Conservation (phyloP, 768 basidiomycete genomes). For the Pleurotus tuoliensis region DNA sequence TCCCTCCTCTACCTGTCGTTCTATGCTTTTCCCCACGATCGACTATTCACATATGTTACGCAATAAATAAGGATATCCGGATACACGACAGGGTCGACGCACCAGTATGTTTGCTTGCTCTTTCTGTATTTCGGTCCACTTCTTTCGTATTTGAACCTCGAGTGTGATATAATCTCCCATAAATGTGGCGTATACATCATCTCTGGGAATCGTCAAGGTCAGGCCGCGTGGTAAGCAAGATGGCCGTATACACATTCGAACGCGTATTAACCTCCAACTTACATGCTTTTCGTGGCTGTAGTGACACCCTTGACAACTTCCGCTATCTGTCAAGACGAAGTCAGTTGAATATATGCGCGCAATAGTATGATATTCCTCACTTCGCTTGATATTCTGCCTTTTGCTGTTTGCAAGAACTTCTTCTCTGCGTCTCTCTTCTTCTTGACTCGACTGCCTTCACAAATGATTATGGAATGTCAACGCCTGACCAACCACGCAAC, state of each 20-base stretch:
- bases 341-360: neutral
- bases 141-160: slow-evolving; percentile 1
- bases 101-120: neutral
- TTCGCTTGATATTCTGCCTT: neutral
- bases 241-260: too few relatives aligned
- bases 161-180: neutral
- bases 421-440: slow-evolving; percentile 5
- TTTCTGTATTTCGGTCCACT: neutral
- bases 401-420: neutral
- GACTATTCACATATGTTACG: neutral
- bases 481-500: too few relatives aligned
- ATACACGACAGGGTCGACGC: neutral
- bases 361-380: neutral
- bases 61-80: neutral
- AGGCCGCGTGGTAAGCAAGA: too few relatives aligned
- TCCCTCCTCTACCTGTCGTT: neutral
- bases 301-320: neutral
- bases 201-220: neutral
- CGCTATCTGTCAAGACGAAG: neutral
- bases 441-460: neutral
- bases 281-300: neutral
- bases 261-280: too few relatives aligned
- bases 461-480: too few relatives aligned
- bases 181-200: slow-evolving; percentile 1
- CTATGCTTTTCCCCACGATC: neutral